Evolutionary conservation across 75 land plant species (phyloP).

Genomic region (Adiantum capillusveneris): DNA sequence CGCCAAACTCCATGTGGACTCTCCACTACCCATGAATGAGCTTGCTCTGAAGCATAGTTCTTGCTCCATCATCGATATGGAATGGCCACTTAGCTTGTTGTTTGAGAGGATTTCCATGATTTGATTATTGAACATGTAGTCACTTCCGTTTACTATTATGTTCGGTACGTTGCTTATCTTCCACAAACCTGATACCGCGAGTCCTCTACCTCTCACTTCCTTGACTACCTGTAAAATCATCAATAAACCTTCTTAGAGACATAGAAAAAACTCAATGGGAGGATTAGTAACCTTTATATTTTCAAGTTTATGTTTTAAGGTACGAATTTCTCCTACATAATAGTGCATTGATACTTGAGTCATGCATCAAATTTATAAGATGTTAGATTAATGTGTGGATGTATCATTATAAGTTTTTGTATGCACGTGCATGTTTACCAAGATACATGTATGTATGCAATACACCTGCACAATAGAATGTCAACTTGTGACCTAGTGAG

Average conservation of each 20-base stretch:
- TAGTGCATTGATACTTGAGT: too few species aligned
- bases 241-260: background rate
- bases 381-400: too few species aligned
- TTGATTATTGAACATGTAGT: background rate
- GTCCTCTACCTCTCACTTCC: conserved; percentile 6
- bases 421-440: too few species aligned
- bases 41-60: conserved; percentile 17
- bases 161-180: conserved; percentile 6
- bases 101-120: too few species aligned
- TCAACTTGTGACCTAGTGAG: too few species aligned
- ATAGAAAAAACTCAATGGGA: background rate
- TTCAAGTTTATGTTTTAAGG: background rate
- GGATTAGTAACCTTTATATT: background rate
- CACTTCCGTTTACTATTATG: background rate
- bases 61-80: conserved; percentile 16
- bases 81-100: background rate
- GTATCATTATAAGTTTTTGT: too few species aligned
- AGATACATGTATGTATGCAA: too few species aligned
- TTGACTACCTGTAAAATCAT: conserved; percentile 3
- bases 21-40: conserved; percentile 20
- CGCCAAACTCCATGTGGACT: conserved; percentile 27
- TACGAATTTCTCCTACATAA: too few species aligned
- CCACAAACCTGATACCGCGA: conserved; percentile 19
- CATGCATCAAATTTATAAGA: too few species aligned
- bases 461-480: too few species aligned